phyloP scores from a whole-genome alignment of 352 stramenopile species.

The Paralagenidium karlingii region DNA sequence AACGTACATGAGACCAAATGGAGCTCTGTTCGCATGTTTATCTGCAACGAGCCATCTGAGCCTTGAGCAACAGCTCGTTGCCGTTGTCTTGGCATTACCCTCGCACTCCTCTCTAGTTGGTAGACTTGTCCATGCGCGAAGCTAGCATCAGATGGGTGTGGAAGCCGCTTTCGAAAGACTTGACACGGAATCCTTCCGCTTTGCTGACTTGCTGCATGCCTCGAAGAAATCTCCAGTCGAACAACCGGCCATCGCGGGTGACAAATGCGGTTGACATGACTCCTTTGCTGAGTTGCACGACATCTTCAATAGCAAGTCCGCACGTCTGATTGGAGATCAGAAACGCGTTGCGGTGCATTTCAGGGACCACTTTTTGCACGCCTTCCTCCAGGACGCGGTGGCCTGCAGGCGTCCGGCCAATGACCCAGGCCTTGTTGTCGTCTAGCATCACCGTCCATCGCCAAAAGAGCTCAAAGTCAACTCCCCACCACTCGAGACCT shows the following conservation, averaged over 20 bases:
- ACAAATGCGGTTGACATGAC: slow-evolving; percentile 62
- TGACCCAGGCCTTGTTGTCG: slow-evolving; percentile 62
- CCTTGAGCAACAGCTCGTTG: too few relatives aligned
- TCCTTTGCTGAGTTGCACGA: slow-evolving; percentile 61
- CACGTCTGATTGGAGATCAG: slow-evolving; percentile 41
- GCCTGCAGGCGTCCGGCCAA: slow-evolving; percentile 62
- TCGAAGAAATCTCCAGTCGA: slow-evolving; percentile 57
- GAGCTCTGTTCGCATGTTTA: too few relatives aligned
- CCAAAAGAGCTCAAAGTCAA: neutral
- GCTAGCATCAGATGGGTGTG: slow-evolving; percentile 53
- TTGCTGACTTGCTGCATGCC: slow-evolving; percentile 35
- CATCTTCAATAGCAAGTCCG: slow-evolving; percentile 19
- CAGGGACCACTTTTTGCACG: slow-evolving; percentile 23
- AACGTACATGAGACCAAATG: too few relatives aligned
- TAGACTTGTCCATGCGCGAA: neutral
- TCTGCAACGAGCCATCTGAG: too few relatives aligned
- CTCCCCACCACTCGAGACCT: neutral
- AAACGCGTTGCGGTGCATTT: slow-evolving; percentile 9
- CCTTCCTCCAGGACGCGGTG: slow-evolving; percentile 34
- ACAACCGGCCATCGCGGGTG: slow-evolving; percentile 55
- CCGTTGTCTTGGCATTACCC: too few relatives aligned
- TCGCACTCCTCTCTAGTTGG: neutral
- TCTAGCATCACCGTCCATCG: too few relatives aligned
- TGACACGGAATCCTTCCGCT: slow-evolving; percentile 21
- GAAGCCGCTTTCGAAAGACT: slow-evolving; percentile 61